Base-by-base conservation (phyloP, 345 rosid genomes). In the Kandelia obovata region DNA sequence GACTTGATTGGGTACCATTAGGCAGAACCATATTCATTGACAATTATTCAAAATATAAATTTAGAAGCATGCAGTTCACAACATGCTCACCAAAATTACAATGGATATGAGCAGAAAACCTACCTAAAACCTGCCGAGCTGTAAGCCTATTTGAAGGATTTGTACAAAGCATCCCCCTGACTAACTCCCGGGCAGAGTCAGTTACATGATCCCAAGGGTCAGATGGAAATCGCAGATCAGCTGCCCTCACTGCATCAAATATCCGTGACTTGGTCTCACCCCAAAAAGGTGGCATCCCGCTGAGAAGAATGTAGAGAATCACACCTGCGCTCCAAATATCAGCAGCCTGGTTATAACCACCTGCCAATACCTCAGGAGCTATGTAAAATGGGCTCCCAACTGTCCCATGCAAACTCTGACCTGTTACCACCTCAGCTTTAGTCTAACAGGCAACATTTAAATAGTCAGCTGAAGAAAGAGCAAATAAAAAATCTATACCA, bases 261-360 rank as follows among this genome's bases (percentile, higher is more conserved):
- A 85, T 88, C 25, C 71, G 75, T 63, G 88, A 85, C 82, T 88
- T 88, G 32, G 92, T 85, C 75, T 85, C 80, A 37, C 88, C 92
- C 88, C 89, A 88, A 68, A 88, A 88, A 8, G 89, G 92, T 1
- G 89, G 92, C 73, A 79, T 82, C 53, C 87, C 89, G 69, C 88
- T 84, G 52, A 88, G 81, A 53, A 88, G 83, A 82, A 85, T 85
- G 75, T 83, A 87, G 49, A 87, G 88, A 76, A 87, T 85, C 63
- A 85, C 89, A 58, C 92, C 92, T 1, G 92, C 86, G 77, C 92
- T 88, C 92, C 89, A 88, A 53, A 88, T 73, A 71, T 88, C 92
- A 61, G 92, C 92, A 62, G 84, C 83, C 77, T 88, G 89, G 73
- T 88, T 81, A 78, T 88, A 88, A 26, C 84, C 84, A 43, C 92